These are phyloP conservation scores for Plantago lanceolata DNA, from an alignment of 305 asterid species.

Conservation along the genomic window DNA sequence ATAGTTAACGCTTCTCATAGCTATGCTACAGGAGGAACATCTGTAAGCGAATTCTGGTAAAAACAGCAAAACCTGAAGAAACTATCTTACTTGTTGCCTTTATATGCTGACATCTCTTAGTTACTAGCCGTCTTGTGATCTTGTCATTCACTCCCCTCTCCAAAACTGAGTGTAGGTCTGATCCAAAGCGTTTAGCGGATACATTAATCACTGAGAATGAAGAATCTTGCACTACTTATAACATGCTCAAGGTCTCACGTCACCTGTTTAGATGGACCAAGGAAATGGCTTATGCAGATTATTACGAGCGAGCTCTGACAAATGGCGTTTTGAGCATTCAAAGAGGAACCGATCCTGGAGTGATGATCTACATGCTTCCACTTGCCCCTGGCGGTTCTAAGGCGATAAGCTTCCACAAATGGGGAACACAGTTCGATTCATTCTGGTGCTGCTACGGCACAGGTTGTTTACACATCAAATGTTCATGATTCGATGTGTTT, in stretches of 20 bases:
- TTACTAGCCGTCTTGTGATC: too few relatives aligned
- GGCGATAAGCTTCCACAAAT: conserved; percentile 60
- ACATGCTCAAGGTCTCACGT: conserved; percentile 93
- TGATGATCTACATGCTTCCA: conserved; percentile 93
- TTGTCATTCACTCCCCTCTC: conserved; percentile 3
- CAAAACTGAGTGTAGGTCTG: conserved; percentile 38
- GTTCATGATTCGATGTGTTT: background rate
- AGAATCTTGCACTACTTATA: conserved; percentile 88
- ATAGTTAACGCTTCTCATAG: conserved; percentile 71
- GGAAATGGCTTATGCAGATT: conserved; percentile 81
- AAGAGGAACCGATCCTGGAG: conserved; percentile 80
- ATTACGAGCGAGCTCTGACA: conserved; percentile 75
- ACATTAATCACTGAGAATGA: conserved; percentile 62
- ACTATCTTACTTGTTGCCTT: background rate
- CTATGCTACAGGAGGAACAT: conserved; percentile 97
- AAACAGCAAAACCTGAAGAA: conserved; percentile 2
- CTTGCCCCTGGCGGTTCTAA: conserved; percentile 65
- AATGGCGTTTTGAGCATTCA: conserved; percentile 87
- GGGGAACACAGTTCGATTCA: conserved; percentile 67
- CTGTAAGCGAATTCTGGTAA: conserved; percentile 66
- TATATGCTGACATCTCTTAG: background rate
- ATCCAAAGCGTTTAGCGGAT: conserved; percentile 71
- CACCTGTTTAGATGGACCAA: conserved; percentile 83
- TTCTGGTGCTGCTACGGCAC: conserved; percentile 99
- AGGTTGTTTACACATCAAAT: conserved; percentile 33